Conservation (phyloP, 2,329 filamentous ascomycete species). For the Lomentospora prolificans region DNA sequence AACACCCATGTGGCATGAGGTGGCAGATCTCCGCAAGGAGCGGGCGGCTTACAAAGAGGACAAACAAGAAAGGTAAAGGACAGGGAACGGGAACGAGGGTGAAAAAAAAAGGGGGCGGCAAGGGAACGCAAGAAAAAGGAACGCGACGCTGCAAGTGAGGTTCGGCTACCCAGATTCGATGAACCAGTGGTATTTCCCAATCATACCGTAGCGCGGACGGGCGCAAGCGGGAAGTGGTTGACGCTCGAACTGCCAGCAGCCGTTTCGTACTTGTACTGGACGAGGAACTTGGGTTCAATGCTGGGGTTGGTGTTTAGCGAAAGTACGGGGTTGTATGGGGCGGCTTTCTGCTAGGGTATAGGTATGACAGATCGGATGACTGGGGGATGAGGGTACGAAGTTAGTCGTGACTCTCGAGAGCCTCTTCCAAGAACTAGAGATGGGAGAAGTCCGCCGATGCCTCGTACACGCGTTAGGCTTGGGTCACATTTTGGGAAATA, state of each 20-base stretch:
- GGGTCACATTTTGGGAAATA: no score
- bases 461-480: no score
- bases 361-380: background rate
- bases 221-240: background rate
- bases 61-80: background rate
- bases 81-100: no score
- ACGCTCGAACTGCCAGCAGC: no score
- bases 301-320: slow-evolving; percentile 2
- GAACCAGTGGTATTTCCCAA: background rate
- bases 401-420: background rate
- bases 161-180: background rate
- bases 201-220: background rate
- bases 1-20: slow-evolving; percentile 2
- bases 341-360: background rate
- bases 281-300: no score
- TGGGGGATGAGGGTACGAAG: background rate
- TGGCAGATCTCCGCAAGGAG: background rate
- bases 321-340: slow-evolving; percentile 3
- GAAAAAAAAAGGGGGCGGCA: background rate
- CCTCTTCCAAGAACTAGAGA: background rate
- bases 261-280: no score
- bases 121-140: background rate
- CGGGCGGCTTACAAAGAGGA: background rate
- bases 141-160: background rate
- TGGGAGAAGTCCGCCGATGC: no score